A percentile compares a stretch with the other conserved stretches of the same genome.
phyloP scores from a whole-genome alignment of 331 rosid species.

The Quercus phellos region DNA sequence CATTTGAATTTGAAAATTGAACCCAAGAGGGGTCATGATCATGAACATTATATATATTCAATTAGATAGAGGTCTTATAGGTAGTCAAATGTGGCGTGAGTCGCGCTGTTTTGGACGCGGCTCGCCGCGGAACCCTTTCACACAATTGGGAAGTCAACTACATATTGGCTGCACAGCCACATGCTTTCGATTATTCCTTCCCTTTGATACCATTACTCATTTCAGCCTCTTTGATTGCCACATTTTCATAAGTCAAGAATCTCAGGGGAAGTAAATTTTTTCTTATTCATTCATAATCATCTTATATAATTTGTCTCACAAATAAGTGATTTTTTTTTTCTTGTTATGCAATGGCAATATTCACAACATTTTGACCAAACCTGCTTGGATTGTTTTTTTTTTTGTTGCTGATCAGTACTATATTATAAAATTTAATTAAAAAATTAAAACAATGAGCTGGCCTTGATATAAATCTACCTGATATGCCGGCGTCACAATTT shows the following conservation, averaged over 20 bases:
- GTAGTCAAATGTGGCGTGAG: not conserved
- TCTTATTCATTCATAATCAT: not conserved
- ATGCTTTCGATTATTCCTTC: not conserved
- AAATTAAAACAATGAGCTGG: not conserved
- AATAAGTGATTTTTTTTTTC: too few relatives aligned
- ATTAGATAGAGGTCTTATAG: not conserved
- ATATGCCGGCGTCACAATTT: not conserved
- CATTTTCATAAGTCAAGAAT: not conserved
- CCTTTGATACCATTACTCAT: not conserved
- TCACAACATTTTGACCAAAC: not conserved
- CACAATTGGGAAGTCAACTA: not conserved
- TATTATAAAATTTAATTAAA: not conserved
- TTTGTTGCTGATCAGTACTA: too few relatives aligned
- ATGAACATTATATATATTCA: not conserved
- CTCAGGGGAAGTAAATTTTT: not conserved
- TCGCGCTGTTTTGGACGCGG: not conserved
- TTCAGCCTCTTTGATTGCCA: too few relatives aligned
- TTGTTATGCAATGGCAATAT: not conserved
- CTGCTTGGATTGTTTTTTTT: too few relatives aligned
- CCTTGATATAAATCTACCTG: not conserved
- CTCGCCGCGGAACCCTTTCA: not conserved
- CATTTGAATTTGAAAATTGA: too few relatives aligned
- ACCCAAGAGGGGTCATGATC: too few relatives aligned
- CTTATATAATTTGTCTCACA: not conserved
- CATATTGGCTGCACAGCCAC: not conserved